phyloP scores from a whole-genome alignment of 805 yeast genomes.

The Isabelozyma rhagii region DNA sequence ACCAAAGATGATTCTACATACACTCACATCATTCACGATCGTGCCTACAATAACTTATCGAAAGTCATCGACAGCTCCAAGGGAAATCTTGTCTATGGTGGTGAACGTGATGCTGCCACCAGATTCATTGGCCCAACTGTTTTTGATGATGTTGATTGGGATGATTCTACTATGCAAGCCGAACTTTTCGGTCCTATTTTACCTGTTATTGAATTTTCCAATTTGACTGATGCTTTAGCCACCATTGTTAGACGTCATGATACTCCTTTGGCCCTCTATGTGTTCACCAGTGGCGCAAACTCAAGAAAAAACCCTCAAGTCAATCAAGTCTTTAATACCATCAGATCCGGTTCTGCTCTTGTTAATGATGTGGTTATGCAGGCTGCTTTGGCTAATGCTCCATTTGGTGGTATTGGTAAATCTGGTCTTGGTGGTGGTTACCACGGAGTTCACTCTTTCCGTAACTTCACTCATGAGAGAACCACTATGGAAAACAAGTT shows the following conservation, averaged over 20 bases:
- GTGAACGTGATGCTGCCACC: slow-evolving; percentile 32
- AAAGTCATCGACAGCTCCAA: slow-evolving; percentile 43
- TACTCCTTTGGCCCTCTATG: slow-evolving; percentile 78
- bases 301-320: slow-evolving; percentile 39
- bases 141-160: slow-evolving; percentile 57
- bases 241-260: slow-evolving; percentile 51
- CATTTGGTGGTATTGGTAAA: slow-evolving; percentile 88
- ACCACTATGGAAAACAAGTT: slow-evolving; percentile 61
- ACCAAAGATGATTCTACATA: slow-evolving; percentile 21
- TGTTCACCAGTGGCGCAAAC: slow-evolving; percentile 50
- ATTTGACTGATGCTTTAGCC: slow-evolving; percentile 43
- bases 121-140: slow-evolving; percentile 72
- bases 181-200: slow-evolving; percentile 86
- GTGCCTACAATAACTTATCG: slow-evolving; percentile 48
- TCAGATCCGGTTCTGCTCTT: slow-evolving; percentile 71
- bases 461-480: slow-evolving; percentile 73
- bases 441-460: slow-evolving; percentile 58
- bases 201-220: slow-evolving; percentile 60
- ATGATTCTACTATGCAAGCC: slow-evolving; percentile 67
- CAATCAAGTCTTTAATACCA: slow-evolving; percentile 40
- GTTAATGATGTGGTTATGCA: slow-evolving; percentile 74
- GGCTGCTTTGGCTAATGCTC: slow-evolving; percentile 62
- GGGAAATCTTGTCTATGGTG: slow-evolving; percentile 54
- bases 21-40: slow-evolving; percentile 60
- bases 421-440: slow-evolving; percentile 77